A percentile compares a stretch with the other conserved stretches of the same genome.
Conservation (phyloP, 495 filamentous ascomycete species). For the Penicillium soppii region DNA sequence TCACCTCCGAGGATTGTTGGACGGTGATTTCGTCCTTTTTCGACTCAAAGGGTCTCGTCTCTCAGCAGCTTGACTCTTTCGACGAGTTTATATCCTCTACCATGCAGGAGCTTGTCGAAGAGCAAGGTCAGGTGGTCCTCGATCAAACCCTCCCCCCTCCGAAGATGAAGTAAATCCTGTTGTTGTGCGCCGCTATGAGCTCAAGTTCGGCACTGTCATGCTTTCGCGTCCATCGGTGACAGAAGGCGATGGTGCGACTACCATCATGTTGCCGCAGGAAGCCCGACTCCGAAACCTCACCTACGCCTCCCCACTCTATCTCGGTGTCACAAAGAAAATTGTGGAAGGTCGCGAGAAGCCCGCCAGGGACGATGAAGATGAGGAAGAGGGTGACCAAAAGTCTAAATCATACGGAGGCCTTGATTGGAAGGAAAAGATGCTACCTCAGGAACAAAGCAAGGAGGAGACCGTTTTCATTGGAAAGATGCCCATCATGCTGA, state of each 20-base stretch:
- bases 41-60: conserved; percentile 90
- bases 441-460: conserved; percentile 62
- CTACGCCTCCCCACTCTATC: conserved; percentile 87
- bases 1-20: conserved; percentile 92
- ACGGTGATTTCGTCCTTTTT: conserved; percentile 96
- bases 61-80: conserved; percentile 97
- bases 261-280: conserved; percentile 82
- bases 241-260: conserved; percentile 85
- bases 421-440: conserved; percentile 50
- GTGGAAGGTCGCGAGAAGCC: conserved; percentile 74
- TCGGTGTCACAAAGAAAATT: conserved; percentile 76
- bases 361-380: conserved; percentile 49
- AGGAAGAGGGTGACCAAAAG: conserved; percentile 45
- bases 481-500: conserved; percentile 95
- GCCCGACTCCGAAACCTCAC: conserved; percentile 92
- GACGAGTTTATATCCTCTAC: conserved; percentile 92
- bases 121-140: conserved; percentile 82
- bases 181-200: conserved; percentile 83
- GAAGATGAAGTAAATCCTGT: conserved; percentile 70
- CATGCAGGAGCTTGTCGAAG: conserved; percentile 87
- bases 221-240: conserved; percentile 84
- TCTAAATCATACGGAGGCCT: conserved; percentile 37
- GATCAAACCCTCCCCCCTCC: conserved; percentile 79
- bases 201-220: conserved; percentile 83
- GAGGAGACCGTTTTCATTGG: conserved; percentile 79